Evolutionary conservation across 441 rosid genomes (phyloP).

Genomic region (Adansonia madagascariensis): DNA sequence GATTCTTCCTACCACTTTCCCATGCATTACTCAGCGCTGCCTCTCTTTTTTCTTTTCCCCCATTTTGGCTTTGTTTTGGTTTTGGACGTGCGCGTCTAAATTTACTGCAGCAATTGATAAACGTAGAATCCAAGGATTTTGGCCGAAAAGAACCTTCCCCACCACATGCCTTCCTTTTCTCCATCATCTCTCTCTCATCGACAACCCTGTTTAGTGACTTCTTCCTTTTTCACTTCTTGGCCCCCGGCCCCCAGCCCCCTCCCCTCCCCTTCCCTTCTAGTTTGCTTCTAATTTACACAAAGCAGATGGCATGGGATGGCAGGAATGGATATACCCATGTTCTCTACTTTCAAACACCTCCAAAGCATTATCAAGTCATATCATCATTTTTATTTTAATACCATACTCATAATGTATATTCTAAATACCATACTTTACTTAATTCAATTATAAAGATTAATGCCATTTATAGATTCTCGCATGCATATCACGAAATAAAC

Average conservation of each 20-base stretch:
- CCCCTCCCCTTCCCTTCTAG: neutral
- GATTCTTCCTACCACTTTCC: neutral
- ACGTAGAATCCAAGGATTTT: conserved; percentile 46
- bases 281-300: conserved; percentile 6
- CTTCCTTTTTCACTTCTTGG: conserved; percentile 4
- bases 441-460: too few relatives aligned
- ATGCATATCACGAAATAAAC: too few relatives aligned
- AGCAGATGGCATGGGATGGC: neutral
- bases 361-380: too few relatives aligned
- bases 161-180: conserved; percentile 1
- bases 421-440: neutral
- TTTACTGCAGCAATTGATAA: conserved; percentile 22
- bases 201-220: neutral
- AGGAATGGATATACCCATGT: neutral
- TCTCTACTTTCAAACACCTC: too few relatives aligned
- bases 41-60: neutral
- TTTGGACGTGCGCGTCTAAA: too few relatives aligned
- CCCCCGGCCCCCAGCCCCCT: neutral
- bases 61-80: neutral
- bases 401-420: neutral
- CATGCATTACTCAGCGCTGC: neutral
- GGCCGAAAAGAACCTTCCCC: neutral
- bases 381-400: too few relatives aligned
- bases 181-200: neutral
- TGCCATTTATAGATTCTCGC: too few relatives aligned